These are phyloP conservation scores for Alloteropsis semialata DNA, from an alignment of 176 grass and related monocot genomes.

Conservation along the genomic window DNA sequence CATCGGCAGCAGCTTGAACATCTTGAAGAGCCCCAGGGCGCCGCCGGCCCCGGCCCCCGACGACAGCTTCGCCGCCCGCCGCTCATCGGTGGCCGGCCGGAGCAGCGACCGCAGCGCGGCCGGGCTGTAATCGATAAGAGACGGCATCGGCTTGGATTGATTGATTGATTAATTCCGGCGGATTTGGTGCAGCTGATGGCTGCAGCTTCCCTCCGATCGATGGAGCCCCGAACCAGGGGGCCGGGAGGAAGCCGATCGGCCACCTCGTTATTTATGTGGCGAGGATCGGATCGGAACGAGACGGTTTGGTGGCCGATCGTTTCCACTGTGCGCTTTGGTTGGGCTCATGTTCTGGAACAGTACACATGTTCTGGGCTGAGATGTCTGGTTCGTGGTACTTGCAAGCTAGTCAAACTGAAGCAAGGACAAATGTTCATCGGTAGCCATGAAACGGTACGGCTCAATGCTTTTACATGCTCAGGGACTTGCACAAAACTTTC, in stretches of 20 bases:
- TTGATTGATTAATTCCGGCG: conserved; percentile 8
- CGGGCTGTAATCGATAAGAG: conserved; percentile 39
- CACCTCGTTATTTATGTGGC: conserved; percentile 41
- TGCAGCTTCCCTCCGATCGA: neutral
- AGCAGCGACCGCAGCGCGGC: conserved; percentile 57
- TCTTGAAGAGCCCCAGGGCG: conserved; percentile 56
- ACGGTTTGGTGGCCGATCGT: conserved; percentile 32
- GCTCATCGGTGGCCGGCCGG: conserved; percentile 44
- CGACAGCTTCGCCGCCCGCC: conserved; percentile 42
- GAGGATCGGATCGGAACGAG: neutral
- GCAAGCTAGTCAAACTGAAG: neutral
- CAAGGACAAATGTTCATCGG: conserved; percentile 8
- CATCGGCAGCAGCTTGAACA: conserved; percentile 90
- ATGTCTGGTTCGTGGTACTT: neutral
- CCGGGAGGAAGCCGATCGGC: conserved; percentile 1
- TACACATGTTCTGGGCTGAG: neutral
- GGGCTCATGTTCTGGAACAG: neutral
- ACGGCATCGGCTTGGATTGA: conserved; percentile 52
- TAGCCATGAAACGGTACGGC: neutral
- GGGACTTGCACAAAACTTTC: neutral
- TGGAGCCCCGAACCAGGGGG: conserved; percentile 7
- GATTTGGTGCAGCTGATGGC: conserved; percentile 11
- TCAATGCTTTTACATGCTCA: neutral
- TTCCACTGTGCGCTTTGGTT: neutral
- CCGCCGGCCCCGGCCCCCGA: neutral